phyloP scores from a whole-genome alignment of 2,329 filamentous ascomycete genomes.

The Penicillium sp. region DNA sequence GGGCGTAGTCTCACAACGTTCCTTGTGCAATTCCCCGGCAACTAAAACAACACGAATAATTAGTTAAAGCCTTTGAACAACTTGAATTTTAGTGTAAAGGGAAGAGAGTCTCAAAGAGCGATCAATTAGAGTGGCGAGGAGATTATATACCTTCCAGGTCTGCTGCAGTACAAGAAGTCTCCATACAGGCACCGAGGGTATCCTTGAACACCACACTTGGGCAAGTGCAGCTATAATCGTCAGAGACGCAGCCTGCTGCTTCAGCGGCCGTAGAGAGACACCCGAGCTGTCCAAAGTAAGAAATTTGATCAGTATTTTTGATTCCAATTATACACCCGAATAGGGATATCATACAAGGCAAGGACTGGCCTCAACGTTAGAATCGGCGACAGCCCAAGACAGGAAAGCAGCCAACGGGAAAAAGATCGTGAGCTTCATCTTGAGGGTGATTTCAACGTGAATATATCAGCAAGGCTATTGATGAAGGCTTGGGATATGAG shows the following conservation, averaged over 20 bases:
- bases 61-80: not conserved
- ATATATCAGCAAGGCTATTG: not conserved
- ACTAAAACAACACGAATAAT: not conserved
- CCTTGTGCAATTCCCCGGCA: conserved; percentile 13
- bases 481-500: not conserved
- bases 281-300: not conserved
- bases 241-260: conserved; percentile 18
- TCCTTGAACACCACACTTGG: conserved; percentile 18
- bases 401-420: conserved; percentile 19
- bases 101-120: not conserved
- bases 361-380: conserved; percentile 5
- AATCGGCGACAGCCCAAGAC: conserved; percentile 13
- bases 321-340: not conserved
- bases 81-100: not conserved
- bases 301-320: conserved; percentile 6
- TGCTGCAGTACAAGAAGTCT: conserved; percentile 10
- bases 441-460: not conserved
- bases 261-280: conserved; percentile 16
- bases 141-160: conserved; percentile 16
- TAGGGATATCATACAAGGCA: conserved; percentile 12
- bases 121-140: not conserved
- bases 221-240: conserved; percentile 22
- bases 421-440: conserved; percentile 23
- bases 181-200: conserved; percentile 15
- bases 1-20: conserved; percentile 4